A percentile compares a stretch with the other conserved stretches of the same genome.
Evolutionary conservation across 768 basidiomycete genomes (phyloP).

Genomic region (Fomitopsis serialis): DNA sequence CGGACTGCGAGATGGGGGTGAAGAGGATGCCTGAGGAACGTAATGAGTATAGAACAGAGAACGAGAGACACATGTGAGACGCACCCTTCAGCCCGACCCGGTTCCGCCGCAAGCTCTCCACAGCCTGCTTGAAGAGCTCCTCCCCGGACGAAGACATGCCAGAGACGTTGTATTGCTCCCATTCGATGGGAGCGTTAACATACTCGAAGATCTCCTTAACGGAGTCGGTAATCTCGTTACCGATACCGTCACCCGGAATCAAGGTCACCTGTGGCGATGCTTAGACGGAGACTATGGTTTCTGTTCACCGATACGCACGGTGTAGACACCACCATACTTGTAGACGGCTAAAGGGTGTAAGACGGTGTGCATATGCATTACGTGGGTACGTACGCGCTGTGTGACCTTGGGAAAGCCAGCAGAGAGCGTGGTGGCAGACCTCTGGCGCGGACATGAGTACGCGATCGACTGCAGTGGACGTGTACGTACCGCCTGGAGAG

Average conservation of each 20-base stretch:
- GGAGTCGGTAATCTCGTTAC: conserved; percentile 93
- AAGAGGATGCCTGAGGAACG: conserved; percentile 81
- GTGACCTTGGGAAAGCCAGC: conserved; percentile 75
- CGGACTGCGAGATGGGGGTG: conserved; percentile 93
- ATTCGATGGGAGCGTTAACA: conserved; percentile 97
- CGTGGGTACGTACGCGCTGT: conserved; percentile 50
- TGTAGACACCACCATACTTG: conserved; percentile 94
- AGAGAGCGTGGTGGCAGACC: conserved; percentile 71
- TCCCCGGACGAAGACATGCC: conserved; percentile 94
- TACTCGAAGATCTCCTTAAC: conserved; percentile 99
- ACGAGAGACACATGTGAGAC: conserved; percentile 12
- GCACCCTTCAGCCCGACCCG: conserved; percentile 96
- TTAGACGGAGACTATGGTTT: not conserved
- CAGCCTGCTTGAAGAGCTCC: conserved; percentile 92
- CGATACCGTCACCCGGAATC: conserved; percentile 97
- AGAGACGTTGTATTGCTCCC: conserved; percentile 97
- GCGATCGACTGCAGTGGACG: not conserved
- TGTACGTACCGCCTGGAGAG: conserved; percentile 46
- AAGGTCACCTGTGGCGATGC: conserved; percentile 69
- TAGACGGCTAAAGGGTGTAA: conserved; percentile 50
- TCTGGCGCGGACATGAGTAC: conserved; percentile 30
- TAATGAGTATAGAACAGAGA: not conserved
- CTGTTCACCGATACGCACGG: conserved; percentile 41
- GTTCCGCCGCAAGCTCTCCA: conserved; percentile 97
- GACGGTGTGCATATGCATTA: not conserved